Evolutionary conservation across 257 asterid species (phyloP).

Genomic region (Solanum chiquidenum): DNA sequence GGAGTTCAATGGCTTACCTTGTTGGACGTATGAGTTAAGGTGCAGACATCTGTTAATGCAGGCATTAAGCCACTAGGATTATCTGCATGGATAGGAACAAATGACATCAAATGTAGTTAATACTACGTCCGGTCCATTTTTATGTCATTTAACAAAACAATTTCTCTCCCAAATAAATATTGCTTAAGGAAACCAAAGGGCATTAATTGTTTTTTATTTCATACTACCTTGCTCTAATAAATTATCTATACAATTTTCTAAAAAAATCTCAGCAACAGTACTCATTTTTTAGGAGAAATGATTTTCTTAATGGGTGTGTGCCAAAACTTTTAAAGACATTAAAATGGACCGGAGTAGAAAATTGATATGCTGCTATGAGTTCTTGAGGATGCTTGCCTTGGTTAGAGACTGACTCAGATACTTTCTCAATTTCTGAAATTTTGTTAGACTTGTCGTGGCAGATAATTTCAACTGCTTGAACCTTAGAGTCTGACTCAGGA

Average conservation of each 20-base stretch:
- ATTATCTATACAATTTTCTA: background rate
- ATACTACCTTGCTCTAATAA: background rate
- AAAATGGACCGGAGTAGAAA: background rate
- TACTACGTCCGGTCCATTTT: background rate
- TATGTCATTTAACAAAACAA: background rate
- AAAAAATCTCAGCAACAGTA: background rate
- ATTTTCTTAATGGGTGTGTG: background rate
- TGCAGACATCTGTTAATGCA: slow-evolving; percentile 16
- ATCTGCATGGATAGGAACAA: slow-evolving; percentile 26
- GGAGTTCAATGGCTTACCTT: slow-evolving; percentile 16
- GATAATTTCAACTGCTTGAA: slow-evolving; percentile 15
- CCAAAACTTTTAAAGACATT: background rate
- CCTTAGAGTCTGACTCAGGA: slow-evolving; percentile 6
- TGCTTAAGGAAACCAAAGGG: background rate
- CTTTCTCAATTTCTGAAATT: slow-evolving; percentile 14
- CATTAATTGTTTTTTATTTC: background rate
- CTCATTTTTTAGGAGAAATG: background rate
- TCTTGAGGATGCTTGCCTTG: slow-evolving; percentile 25
- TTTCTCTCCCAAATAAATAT: background rate
- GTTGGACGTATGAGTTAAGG: slow-evolving; percentile 17
- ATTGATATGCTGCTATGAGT: background rate
- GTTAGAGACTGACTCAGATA: slow-evolving; percentile 4
- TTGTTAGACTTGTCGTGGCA: slow-evolving; percentile 12
- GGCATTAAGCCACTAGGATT: slow-evolving; percentile 12
- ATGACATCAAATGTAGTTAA: background rate